Percentiles rank a stretch among this genome's conserved stretches.
Conservation (phyloP, 192 early-diverging fungal genomes). For the Coemansia sp. region DNA sequence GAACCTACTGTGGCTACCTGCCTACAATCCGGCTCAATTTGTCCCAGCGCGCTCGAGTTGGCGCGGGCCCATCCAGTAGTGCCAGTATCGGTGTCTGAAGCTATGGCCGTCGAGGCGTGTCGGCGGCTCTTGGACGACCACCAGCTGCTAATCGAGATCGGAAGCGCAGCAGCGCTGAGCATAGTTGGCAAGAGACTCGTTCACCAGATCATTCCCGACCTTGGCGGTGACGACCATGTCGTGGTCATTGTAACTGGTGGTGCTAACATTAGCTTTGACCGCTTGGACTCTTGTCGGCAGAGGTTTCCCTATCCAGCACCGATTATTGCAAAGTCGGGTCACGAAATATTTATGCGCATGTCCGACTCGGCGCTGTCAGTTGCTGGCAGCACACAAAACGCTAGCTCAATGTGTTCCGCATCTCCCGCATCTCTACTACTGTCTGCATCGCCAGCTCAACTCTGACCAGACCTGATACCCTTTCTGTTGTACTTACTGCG, state of each 20-base stretch:
- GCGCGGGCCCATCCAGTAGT: constrained; percentile 29
- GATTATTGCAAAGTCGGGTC: constrained; percentile 71
- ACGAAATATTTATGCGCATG: constrained; percentile 66
- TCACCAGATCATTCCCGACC: constrained; percentile 64
- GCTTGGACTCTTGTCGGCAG: constrained; percentile 62
- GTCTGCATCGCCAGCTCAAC: neutral
- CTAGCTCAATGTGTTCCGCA: neutral
- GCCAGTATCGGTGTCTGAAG: constrained; percentile 27
- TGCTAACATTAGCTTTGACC: constrained; percentile 65
- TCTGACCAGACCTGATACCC: neutral
- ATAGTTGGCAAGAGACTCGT: constrained; percentile 65
- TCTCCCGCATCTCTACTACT: neutral
- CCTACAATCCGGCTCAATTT: constrained; percentile 50
- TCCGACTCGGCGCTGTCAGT: constrained; percentile 28
- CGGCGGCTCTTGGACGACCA: constrained; percentile 39
- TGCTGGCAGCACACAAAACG: neutral
- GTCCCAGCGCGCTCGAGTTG: constrained; percentile 27
- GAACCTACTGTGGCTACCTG: constrained; percentile 59
- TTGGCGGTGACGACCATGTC: constrained; percentile 61
- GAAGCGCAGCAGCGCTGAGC: constrained; percentile 67
- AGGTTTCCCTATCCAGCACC: constrained; percentile 64
- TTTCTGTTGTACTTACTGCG: neutral
- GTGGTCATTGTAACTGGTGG: constrained; percentile 75
- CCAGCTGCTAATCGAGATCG: constrained; percentile 61
- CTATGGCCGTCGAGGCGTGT: constrained; percentile 62